Conservation (phyloP, 2,329 filamentous ascomycete species). For the Fusarium sp. region DNA sequence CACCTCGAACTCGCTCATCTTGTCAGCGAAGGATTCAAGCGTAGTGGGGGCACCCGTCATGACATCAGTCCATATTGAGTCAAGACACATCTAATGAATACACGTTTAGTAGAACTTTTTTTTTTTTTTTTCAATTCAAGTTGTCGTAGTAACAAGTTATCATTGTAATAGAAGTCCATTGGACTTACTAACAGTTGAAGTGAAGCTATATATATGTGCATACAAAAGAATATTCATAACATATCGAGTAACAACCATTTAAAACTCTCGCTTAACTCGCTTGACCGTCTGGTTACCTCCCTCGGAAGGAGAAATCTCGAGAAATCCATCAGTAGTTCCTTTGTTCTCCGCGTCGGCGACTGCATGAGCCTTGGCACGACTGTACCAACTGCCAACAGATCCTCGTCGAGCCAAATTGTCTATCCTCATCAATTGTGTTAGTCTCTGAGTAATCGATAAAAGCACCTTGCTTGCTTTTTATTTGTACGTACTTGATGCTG, state of each 20-base stretch:
- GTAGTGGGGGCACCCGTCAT: background rate
- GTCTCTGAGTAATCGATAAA: background rate
- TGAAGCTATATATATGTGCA: background rate
- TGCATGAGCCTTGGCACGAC: background rate
- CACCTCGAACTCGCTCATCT: background rate
- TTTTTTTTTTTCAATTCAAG: too few species aligned
- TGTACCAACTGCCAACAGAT: background rate
- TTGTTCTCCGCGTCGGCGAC: background rate
- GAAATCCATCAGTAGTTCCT: background rate
- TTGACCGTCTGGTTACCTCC: background rate
- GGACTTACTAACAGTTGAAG: background rate
- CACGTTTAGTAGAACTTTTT: too few species aligned
- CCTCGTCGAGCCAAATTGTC: background rate
- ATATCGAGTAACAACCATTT: background rate
- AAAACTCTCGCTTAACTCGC: background rate
- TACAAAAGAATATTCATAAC: background rate
- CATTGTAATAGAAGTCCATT: too few species aligned
- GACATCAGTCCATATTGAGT: too few species aligned
- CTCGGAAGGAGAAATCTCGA: background rate
- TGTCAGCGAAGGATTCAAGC: background rate
- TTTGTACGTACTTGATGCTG: background rate
- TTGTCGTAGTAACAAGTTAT: too few species aligned
- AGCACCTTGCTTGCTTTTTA: background rate
- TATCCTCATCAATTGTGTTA: background rate
- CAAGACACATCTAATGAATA: too few species aligned